Percentiles rank a stretch among this genome's conserved stretches.
Evolutionary conservation across 129 eudicot species (phyloP).

Genomic region (Sambucus nigra): DNA sequence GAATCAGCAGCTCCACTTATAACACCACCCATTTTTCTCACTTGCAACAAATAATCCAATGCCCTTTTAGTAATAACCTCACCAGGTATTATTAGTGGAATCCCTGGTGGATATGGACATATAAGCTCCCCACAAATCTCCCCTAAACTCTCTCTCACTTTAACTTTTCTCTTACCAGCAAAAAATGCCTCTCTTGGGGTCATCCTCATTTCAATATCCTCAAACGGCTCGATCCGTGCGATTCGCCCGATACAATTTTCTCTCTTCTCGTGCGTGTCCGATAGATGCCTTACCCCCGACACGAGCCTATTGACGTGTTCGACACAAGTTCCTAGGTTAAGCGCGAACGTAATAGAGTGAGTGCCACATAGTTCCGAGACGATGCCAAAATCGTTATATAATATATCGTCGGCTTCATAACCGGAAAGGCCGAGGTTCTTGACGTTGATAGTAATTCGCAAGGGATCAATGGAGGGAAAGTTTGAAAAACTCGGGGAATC

Average conservation of each 20-base stretch:
- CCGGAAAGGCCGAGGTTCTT: slow-evolving; percentile 62
- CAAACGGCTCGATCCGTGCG: slow-evolving; percentile 12
- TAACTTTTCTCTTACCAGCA: slow-evolving; percentile 43
- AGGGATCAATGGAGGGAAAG: slow-evolving; percentile 45
- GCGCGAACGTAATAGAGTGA: slow-evolving; percentile 51
- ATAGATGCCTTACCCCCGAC: slow-evolving; percentile 48
- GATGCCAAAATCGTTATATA: slow-evolving; percentile 44
- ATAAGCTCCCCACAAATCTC: slow-evolving; percentile 65
- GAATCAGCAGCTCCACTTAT: slow-evolving; percentile 62
- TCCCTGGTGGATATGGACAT: slow-evolving; percentile 91
- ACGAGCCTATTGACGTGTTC: slow-evolving; percentile 65
- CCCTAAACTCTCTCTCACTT: slow-evolving; percentile 44
- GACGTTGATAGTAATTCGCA: slow-evolving; percentile 62
- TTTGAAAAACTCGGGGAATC: slow-evolving; percentile 18
- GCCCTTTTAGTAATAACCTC: slow-evolving; percentile 53
- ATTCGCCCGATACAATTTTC: slow-evolving; percentile 3
- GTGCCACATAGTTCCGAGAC: slow-evolving; percentile 65
- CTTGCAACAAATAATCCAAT: slow-evolving; percentile 32
- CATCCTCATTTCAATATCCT: slow-evolving; percentile 25
- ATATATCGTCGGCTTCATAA: slow-evolving; percentile 70
- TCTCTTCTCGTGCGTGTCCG: slow-evolving; percentile 19
- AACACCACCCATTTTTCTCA: slow-evolving; percentile 46
- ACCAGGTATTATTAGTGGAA: slow-evolving; percentile 62
- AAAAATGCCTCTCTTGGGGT: slow-evolving; percentile 89
- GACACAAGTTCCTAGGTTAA: slow-evolving; percentile 62